phyloP scores from a whole-genome alignment of 2,329 filamentous ascomycete genomes.

The Fusarium armeniacum region DNA sequence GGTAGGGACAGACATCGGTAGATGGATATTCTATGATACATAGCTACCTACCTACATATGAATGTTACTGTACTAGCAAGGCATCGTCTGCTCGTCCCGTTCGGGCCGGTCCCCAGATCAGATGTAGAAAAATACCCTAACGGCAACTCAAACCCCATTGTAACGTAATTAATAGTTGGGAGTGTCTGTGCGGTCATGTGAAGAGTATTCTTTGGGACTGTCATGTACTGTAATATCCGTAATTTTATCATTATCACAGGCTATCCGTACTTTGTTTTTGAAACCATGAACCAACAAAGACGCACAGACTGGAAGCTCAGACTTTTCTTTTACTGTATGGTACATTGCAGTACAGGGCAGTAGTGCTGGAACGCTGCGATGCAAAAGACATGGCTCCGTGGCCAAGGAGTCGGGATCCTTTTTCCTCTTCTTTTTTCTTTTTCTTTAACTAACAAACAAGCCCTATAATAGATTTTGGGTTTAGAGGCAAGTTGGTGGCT shows the following conservation, averaged over 20 bases:
- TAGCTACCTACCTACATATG: neutral
- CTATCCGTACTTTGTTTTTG: neutral
- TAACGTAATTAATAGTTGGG: neutral
- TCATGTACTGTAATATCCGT: neutral
- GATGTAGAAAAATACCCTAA: conserved; percentile 11
- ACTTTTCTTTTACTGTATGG: neutral
- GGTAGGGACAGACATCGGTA: neutral
- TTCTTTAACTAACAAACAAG: neutral
- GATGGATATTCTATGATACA: neutral
- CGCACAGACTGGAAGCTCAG: conserved; percentile 19
- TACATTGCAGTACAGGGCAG: neutral
- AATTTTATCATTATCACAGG: neutral
- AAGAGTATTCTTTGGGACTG: conserved; percentile 14
- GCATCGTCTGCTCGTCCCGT: conserved; percentile 27
- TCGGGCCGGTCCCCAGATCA: conserved; percentile 40
- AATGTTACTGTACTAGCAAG: conserved; percentile 24
- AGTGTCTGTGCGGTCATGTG: conserved; percentile 6
- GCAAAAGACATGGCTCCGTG: conserved; percentile 22
- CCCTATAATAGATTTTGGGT: conserved; percentile 22
- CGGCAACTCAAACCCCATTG: conserved; percentile 15
- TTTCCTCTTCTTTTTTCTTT: neutral
- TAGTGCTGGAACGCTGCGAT: conserved; percentile 5
- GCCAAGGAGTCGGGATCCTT: conserved; percentile 38
- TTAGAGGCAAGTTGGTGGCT: conserved; percentile 13
- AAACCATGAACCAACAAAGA: conserved; percentile 27